Conservation (phyloP, 2,329 filamentous ascomycete genomes). For the Fusarium sublunatum region DNA sequence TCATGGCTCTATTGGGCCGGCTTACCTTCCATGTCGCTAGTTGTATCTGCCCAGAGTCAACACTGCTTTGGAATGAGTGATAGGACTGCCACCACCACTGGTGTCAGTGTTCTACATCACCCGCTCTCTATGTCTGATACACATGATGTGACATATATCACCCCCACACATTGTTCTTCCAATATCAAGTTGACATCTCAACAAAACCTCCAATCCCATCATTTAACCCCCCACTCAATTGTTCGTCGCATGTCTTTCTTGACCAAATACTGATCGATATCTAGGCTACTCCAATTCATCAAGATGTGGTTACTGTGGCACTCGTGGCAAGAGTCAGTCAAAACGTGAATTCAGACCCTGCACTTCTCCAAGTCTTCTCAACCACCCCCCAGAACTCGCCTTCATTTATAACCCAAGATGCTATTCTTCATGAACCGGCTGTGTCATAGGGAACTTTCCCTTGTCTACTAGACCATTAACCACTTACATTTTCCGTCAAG, state of each 20-base stretch:
- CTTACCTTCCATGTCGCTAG: not conserved
- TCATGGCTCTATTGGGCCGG: conserved; percentile 4
- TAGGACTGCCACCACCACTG: not conserved
- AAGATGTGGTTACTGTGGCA: conserved; percentile 65
- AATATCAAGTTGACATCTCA: conserved; percentile 21
- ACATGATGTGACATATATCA: conserved; percentile 3
- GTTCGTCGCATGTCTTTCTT: conserved; percentile 16
- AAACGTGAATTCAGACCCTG: conserved; percentile 54
- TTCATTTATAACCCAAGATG: conserved; percentile 14
- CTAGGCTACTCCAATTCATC: conserved; percentile 64
- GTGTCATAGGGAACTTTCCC: conserved; percentile 19
- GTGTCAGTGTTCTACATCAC: conserved; percentile 1
- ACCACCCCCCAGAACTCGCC: conserved; percentile 6
- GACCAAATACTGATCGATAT: conserved; percentile 32
- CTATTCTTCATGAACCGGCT: conserved; percentile 1
- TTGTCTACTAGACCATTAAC: conserved; percentile 7
- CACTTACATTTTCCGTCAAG: not conserved
- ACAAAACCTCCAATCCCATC: conserved; percentile 15
- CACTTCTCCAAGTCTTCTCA: conserved; percentile 1
- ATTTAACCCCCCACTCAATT: conserved; percentile 41
- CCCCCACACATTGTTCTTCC: conserved; percentile 27
- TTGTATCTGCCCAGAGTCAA: not conserved
- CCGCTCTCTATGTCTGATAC: not conserved
- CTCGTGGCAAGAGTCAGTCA: conserved; percentile 61
- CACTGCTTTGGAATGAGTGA: not conserved